Evolutionary conservation across 106 monocot species (phyloP), one percentile per base, ranked within the genome.

Genomic region (Dioscorea dumetorum): DNA sequence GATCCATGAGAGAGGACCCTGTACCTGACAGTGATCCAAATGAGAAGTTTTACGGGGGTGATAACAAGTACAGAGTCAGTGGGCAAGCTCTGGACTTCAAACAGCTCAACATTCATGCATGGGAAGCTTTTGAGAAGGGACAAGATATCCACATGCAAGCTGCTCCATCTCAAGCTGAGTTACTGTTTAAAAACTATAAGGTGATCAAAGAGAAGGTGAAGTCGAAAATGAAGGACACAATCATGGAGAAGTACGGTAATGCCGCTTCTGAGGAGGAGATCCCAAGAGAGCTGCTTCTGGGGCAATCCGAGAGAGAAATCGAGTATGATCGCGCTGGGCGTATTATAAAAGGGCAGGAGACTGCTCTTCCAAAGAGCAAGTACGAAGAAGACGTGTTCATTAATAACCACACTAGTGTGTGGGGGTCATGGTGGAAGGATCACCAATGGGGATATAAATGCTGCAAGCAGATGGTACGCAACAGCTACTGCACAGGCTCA

Each of bases 341-440:
- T 61, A 84, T 97, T 67, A 87, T 97, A 19, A 97, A 89, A 76
- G 95, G 95, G 53, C 91, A 88, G 83, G 95, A 95, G 74, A 72
- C 71, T 22, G 41, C 83, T 48, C 82, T 97, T 67, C 95, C 95
- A 18, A 91, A 63, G 67, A 91, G 91, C 72, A 97, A 97, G 32
- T 97, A 91, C 24, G 95, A 97, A 67, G 95, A 97, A 72, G 91
- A 97, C 70, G 78, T 84, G 4, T 91, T 71, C 65, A 82, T 84
- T 22, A 97, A 97, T 73, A 97, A 97, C 56, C 95, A 91, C 66
- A 97, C 88, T 4, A 72, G 60, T 72, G 91, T 91, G 14, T 97
- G 95, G 95, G 95, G 95, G 60, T 97, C 95, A 11, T 97, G 95
- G 95, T 97, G 95, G 95, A 97, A 84, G 78, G 88, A 97, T 74